Percentiles rank a stretch among this genome's conserved stretches.
These are phyloP conservation scores for Septoria petroselini DNA, from an alignment of 2,329 filamentous ascomycete species.

Conservation along the genomic window DNA sequence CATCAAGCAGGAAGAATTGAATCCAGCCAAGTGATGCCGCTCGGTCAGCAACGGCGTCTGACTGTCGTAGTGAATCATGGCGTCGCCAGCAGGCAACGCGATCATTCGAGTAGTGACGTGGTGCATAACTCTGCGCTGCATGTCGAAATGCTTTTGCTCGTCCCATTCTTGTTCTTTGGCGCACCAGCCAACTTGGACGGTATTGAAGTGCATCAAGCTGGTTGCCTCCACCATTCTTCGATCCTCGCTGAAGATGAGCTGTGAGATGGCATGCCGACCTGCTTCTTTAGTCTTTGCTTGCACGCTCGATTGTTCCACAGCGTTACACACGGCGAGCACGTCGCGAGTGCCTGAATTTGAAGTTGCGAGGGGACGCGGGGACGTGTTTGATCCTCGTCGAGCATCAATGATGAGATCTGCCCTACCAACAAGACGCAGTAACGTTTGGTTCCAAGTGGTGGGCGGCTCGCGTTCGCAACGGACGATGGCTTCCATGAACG, in stretches of 20 bases:
- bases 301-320: conserved; percentile 59
- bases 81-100: conserved; percentile 82
- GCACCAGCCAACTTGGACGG: conserved; percentile 74
- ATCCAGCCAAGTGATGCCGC: conserved; percentile 83
- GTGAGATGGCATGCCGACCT: conserved; percentile 73
- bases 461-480: conserved; percentile 80
- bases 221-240: conserved; percentile 83
- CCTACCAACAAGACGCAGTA: conserved; percentile 74
- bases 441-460: conserved; percentile 66
- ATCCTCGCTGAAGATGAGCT: conserved; percentile 86
- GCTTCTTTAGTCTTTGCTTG: conserved; percentile 79
- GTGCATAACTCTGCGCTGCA: conserved; percentile 85
- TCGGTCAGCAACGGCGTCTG: conserved; percentile 88
- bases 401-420: conserved; percentile 64
- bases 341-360: conserved; percentile 7
- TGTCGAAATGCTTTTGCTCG: conserved; percentile 84
- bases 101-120: conserved; percentile 82
- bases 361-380: not conserved
- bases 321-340: conserved; percentile 61
- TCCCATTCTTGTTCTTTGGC: conserved; percentile 71
- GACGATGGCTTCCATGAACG: conserved; percentile 79
- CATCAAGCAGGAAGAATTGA: conserved; percentile 87
- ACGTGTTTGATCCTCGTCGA: not conserved
- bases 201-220: conserved; percentile 78
- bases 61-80: conserved; percentile 81